Conservation (phyloP, 179 eudicot genomes). For the Heliamphora pulchella region DNA sequence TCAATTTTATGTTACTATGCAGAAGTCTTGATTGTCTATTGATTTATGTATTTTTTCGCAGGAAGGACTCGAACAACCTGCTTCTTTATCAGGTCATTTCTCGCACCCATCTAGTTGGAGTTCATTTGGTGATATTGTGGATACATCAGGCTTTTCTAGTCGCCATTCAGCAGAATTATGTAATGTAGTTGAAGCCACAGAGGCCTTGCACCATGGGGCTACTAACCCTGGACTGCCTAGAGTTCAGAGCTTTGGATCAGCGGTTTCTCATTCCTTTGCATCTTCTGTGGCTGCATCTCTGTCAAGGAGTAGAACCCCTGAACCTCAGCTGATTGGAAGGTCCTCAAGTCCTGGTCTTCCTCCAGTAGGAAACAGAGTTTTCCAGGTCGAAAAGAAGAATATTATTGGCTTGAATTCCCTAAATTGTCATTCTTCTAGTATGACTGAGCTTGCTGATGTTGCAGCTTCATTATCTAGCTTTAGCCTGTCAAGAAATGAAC, state of each 20-base stretch:
- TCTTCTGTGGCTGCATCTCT: slow-evolving; percentile 25
- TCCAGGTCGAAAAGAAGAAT: slow-evolving; percentile 16
- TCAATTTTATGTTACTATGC: not conserved
- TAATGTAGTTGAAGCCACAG: slow-evolving; percentile 23
- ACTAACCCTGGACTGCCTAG: slow-evolving; percentile 18
- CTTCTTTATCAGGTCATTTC: slow-evolving; percentile 22
- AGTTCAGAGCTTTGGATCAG: slow-evolving; percentile 29
- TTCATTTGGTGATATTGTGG: slow-evolving; percentile 22
- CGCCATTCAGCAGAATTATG: slow-evolving; percentile 21
- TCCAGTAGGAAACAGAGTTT: slow-evolving; percentile 18
- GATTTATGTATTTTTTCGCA: slow-evolving; percentile 20
- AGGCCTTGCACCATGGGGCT: slow-evolving; percentile 20
- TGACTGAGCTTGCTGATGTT: slow-evolving; percentile 32
- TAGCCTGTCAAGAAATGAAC: slow-evolving; percentile 25
- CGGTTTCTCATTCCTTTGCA: slow-evolving; percentile 25
- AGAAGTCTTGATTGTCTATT: not conserved
- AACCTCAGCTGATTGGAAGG: slow-evolving; percentile 29
- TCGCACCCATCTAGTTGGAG: slow-evolving; percentile 26
- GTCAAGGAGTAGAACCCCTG: slow-evolving; percentile 30
- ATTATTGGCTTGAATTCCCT: slow-evolving; percentile 10
- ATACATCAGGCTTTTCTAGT: slow-evolving; percentile 16
- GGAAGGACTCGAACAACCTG: slow-evolving; percentile 45
- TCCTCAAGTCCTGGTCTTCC: slow-evolving; percentile 24
- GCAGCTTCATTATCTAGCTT: slow-evolving; percentile 38
- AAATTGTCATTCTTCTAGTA: too few relatives aligned